Conservation (phyloP, 2,329 filamentous ascomycete genomes). For the Claviceps arundinis region DNA sequence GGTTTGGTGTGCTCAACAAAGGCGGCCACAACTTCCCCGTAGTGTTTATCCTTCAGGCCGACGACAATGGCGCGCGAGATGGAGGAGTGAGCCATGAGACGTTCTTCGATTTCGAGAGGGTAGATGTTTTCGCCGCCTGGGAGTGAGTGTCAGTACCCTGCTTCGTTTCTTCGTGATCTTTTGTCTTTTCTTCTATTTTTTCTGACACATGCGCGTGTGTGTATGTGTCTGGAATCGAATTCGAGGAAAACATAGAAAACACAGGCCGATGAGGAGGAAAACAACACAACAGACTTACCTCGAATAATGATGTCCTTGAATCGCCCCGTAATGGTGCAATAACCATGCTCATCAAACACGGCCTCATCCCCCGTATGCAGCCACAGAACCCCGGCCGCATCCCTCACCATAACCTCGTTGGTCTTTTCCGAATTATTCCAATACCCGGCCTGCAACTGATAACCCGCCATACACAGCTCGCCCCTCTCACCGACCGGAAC, state of each 20-base stretch:
- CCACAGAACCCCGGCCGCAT: constrained; percentile 45
- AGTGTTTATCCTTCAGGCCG: constrained; percentile 55
- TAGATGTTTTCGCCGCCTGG: constrained; percentile 59
- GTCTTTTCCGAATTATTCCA: constrained; percentile 66
- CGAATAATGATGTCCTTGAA: constrained; percentile 74
- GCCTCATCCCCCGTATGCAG: constrained; percentile 56
- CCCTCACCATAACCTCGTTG: constrained; percentile 41
- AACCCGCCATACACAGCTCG: constrained; percentile 67
- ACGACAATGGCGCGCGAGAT: constrained; percentile 55
- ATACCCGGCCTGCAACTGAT: constrained; percentile 56
- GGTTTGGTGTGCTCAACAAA: constrained; percentile 37
- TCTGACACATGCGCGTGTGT: neutral
- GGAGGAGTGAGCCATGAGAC: constrained; percentile 49
- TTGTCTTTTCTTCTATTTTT: neutral
- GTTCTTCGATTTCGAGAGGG: constrained; percentile 63
- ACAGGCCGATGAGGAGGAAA: too few species aligned
- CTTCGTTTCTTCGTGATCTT: too few species aligned
- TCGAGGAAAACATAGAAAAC: neutral
- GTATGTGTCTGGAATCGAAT: neutral
- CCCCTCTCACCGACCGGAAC: constrained; percentile 56
- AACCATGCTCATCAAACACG: constrained; percentile 52
- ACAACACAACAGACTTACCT: constrained; percentile 25
- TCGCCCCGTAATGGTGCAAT: constrained; percentile 59
- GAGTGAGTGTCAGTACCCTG: neutral
- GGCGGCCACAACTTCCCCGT: constrained; percentile 59